These are phyloP conservation scores for Platanthera guangdongensis DNA, from an alignment of 106 monocot species.

Conservation along the genomic window DNA sequence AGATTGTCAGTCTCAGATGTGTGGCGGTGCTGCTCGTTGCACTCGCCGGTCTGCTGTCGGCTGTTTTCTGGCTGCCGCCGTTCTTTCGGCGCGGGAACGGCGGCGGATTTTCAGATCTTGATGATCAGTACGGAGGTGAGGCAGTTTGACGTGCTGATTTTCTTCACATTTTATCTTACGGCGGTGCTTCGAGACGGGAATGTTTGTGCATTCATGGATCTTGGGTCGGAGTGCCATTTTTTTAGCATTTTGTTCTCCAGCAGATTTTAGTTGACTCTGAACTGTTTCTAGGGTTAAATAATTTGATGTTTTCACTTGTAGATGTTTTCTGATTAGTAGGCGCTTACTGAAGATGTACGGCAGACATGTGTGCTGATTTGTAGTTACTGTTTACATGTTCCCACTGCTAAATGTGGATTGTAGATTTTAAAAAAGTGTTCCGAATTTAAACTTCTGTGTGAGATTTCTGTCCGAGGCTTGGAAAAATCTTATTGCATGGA, in stretches of 20 bases:
- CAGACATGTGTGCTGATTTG: background rate
- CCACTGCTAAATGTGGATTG: background rate
- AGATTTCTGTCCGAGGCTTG: background rate
- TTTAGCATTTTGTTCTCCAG: background rate
- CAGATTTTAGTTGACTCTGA: background rate
- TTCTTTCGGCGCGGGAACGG: conserved; percentile 21
- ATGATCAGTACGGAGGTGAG: conserved; percentile 21
- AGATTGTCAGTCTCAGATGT: conserved; percentile 29
- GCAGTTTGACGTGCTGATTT: background rate
- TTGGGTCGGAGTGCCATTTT: background rate
- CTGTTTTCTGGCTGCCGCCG: conserved; percentile 66
- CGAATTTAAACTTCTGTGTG: background rate
- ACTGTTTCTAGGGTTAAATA: background rate
- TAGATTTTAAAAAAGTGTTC: background rate
- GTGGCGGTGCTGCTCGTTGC: conserved; percentile 35
- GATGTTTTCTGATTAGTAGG: background rate
- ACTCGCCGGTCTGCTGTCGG: conserved; percentile 51
- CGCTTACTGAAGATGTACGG: background rate
- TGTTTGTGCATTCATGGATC: background rate
- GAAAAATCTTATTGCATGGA: background rate
- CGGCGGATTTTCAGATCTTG: conserved; percentile 12
- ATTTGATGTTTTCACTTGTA: background rate
- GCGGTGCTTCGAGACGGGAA: background rate
- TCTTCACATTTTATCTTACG: background rate
- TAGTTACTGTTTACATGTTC: background rate